Evolutionary conservation across 2,329 filamentous ascomycete genomes (phyloP).

Genomic region (Chaetomium sp.): DNA sequence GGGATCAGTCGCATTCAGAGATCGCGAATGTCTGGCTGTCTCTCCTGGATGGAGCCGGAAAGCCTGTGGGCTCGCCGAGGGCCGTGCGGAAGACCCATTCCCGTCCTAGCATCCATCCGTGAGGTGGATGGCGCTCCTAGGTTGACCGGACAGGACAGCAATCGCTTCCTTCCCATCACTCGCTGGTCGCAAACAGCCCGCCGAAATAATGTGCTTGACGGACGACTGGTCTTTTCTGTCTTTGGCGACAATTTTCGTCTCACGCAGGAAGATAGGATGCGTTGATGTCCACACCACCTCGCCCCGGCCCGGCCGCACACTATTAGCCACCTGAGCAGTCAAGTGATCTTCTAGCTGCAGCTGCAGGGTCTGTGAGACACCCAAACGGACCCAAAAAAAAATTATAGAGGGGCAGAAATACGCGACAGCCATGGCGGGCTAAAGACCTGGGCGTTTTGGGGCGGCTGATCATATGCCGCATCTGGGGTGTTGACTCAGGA

Average conservation of each 20-base stretch:
- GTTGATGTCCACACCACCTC: slow-evolving; percentile 29
- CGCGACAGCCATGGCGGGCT: slow-evolving; percentile 13
- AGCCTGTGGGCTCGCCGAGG: not conserved
- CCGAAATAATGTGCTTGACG: not conserved
- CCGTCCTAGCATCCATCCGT: too few species aligned
- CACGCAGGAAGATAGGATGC: slow-evolving; percentile 1
- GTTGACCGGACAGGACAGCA: not conserved
- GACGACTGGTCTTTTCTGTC: not conserved
- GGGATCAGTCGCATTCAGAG: not conserved
- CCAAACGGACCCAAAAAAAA: slow-evolving; percentile 22
- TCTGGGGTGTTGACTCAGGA: slow-evolving; percentile 8
- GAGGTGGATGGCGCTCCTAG: too few species aligned
- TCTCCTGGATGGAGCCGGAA: not conserved
- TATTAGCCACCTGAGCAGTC: slow-evolving; percentile 34
- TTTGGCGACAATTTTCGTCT: not conserved
- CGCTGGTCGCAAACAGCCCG: not conserved
- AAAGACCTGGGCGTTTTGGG: slow-evolving; percentile 18
- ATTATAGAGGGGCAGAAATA: slow-evolving; percentile 9
- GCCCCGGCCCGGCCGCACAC: slow-evolving; percentile 29
- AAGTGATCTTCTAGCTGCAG: slow-evolving; percentile 36
- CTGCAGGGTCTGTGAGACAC: slow-evolving; percentile 33
- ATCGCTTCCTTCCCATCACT: not conserved
- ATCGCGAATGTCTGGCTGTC: not conserved
- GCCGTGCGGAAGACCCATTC: too few species aligned
- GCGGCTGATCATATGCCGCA: slow-evolving; percentile 24